Evolutionary conservation across 192 early-diverging fungal species (phyloP).

Genomic region (Allomyces macrogynus): DNA sequence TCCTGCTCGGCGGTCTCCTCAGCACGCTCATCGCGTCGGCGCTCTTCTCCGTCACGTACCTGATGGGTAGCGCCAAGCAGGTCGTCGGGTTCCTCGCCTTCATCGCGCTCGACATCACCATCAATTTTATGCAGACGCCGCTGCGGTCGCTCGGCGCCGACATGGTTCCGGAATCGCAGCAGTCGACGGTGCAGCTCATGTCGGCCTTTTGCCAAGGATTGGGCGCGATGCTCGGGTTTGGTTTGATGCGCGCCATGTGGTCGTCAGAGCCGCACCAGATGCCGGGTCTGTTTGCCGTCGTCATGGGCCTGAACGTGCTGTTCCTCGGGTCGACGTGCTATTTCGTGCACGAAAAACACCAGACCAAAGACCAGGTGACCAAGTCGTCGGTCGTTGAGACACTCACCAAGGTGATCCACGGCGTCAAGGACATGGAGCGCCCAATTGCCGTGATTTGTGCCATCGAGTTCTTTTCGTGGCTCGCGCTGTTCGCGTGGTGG

Average conservation of each 20-base stretch:
- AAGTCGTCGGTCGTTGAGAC: background rate
- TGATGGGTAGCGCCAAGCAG: background rate
- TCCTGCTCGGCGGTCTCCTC: slow-evolving; percentile 7
- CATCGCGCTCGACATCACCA: slow-evolving; percentile 8
- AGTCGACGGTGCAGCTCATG: slow-evolving; percentile 7
- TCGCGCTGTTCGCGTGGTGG: slow-evolving; percentile 9
- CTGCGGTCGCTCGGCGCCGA: slow-evolving; percentile 9
- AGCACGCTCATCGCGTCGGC: slow-evolving; percentile 3
- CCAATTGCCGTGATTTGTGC: slow-evolving; percentile 6
- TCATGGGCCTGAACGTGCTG: slow-evolving; percentile 9
- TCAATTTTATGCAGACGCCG: slow-evolving; percentile 12
- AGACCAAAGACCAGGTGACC: slow-evolving; percentile 2
- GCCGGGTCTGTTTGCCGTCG: slow-evolving; percentile 2
- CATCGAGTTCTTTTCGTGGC: slow-evolving; percentile 10
- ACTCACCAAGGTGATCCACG: slow-evolving; percentile 2
- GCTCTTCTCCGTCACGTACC: slow-evolving; percentile 6
- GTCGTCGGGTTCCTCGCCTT: slow-evolving; percentile 6
- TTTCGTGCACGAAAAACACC: slow-evolving; percentile 6
- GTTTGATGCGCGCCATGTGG: slow-evolving; percentile 2
- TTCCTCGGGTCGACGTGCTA: slow-evolving; percentile 2
- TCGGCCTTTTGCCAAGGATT: slow-evolving; percentile 7
- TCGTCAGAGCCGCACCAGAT: background rate
- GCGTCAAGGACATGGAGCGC: slow-evolving; percentile 2
- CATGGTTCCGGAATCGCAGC: slow-evolving; percentile 6
- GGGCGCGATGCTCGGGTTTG: slow-evolving; percentile 7